Evolutionary conservation across 768 basidiomycete species (phyloP).

Genomic region (Calocera cornea): DNA sequence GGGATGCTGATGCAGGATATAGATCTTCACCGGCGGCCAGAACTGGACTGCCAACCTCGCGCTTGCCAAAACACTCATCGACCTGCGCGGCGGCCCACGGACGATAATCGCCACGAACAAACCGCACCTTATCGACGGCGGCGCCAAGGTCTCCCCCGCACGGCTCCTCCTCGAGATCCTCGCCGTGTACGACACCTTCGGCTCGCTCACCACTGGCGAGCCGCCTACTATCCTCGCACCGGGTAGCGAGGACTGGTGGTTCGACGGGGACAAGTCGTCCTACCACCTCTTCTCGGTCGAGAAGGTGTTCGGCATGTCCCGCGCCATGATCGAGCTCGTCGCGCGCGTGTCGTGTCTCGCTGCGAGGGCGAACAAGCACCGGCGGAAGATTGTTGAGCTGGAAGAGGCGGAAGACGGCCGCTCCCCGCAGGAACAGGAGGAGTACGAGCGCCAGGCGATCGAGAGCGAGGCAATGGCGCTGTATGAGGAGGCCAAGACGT

Average conservation of each 20-base stretch:
- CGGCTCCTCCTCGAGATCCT: constrained; percentile 32
- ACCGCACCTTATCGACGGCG: constrained; percentile 18
- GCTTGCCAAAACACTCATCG: constrained; percentile 28
- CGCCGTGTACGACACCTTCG: constrained; percentile 32
- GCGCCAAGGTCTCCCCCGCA: constrained; percentile 24
- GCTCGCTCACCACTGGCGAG: constrained; percentile 27
- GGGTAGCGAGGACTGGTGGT: constrained; percentile 31
- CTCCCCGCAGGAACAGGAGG: constrained; percentile 1
- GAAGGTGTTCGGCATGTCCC: constrained; percentile 33
- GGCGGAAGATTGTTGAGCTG: constrained; percentile 6
- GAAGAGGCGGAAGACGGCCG: not conserved
- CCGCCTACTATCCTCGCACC: constrained; percentile 27
- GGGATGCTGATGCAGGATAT: constrained; percentile 19
- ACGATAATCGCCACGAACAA: constrained; percentile 22
- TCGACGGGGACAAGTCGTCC: constrained; percentile 23
- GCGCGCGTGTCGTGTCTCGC: constrained; percentile 6
- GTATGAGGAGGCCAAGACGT: constrained; percentile 21
- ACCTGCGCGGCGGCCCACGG: constrained; percentile 33
- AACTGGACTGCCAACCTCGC: constrained; percentile 30
- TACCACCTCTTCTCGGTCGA: constrained; percentile 33
- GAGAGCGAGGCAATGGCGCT: constrained; percentile 14
- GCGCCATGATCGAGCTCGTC: constrained; percentile 14
- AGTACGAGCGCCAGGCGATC: not conserved
- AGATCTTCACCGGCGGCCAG: constrained; percentile 34
- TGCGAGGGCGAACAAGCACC: constrained; percentile 7